Evolutionary conservation across 176 grass and related monocot genomes (phyloP).

Genomic region (Zea mays): Zm-B73-REFERENCE-NAM-5.0 NC_050103.1:3661501-3662000

Average conservation of each 20-base stretch:
- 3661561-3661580: conserved; percentile 61
- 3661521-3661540: not conserved
- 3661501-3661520: not conserved
- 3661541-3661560: not conserved
- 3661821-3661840: conserved; percentile 65
- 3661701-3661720: conserved; percentile 67
- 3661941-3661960: conserved; percentile 51
- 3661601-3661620: conserved; percentile 68
- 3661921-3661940: conserved; percentile 65
- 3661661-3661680: conserved; percentile 67
- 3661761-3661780: not conserved
- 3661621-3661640: conserved; percentile 86
- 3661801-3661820: conserved; percentile 56
- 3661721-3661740: not conserved
- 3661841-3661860: conserved; percentile 90
- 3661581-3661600: conserved; percentile 66
- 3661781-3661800: not conserved
- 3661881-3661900: conserved; percentile 90
- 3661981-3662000: not conserved
- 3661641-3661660: conserved; percentile 73
- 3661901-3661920: conserved; percentile 71
- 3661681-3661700: conserved; percentile 85
- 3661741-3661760: not conserved
- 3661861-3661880: conserved; percentile 84
- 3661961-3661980: conserved; percentile 39